A percentile compares a stretch with the other conserved stretches of the same genome.
phyloP scores from a whole-genome alignment of 2,329 filamentous ascomycete species.

The Xylariaceae sp. region DNA sequence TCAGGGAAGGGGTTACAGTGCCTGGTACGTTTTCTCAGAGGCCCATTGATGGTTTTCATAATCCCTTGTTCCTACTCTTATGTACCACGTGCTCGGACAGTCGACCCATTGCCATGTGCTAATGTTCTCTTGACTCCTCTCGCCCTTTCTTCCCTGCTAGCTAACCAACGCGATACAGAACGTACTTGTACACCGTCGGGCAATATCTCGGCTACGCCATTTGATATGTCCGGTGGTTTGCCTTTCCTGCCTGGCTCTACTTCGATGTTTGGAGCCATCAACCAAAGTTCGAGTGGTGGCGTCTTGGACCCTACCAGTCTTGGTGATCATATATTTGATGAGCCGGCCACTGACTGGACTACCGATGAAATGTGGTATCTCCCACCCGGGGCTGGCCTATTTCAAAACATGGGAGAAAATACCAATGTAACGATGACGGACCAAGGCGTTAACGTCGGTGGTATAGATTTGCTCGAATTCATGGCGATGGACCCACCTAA shows the following conservation, averaged over 20 bases:
- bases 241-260: slow-evolving; percentile 47
- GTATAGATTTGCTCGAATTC: slow-evolving; percentile 62
- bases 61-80: neutral
- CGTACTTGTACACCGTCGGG: slow-evolving; percentile 42
- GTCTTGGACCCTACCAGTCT: slow-evolving; percentile 32
- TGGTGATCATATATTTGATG: slow-evolving; percentile 43
- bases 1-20: slow-evolving; percentile 28
- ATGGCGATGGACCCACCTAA: slow-evolving; percentile 55
- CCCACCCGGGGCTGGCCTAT: slow-evolving; percentile 59
- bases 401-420: slow-evolving; percentile 58
- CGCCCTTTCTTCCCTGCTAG: neutral
- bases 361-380: slow-evolving; percentile 62
- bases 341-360: slow-evolving; percentile 48
- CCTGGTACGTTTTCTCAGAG: slow-evolving; percentile 27
- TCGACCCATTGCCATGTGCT: neutral
- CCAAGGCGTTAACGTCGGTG: slow-evolving; percentile 63
- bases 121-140: neutral
- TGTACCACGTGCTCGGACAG: neutral
- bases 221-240: slow-evolving; percentile 54
- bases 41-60: neutral
- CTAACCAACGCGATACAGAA: slow-evolving; percentile 27
- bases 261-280: slow-evolving; percentile 47
- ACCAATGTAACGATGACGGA: slow-evolving; percentile 61
- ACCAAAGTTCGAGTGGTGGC: slow-evolving; percentile 38
- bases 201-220: slow-evolving; percentile 60